Evolutionary conservation across 768 basidiomycete species (phyloP), one percentile per base, ranked within the genome.

Genomic region (Agaricus sinodeliciosus): DNA sequence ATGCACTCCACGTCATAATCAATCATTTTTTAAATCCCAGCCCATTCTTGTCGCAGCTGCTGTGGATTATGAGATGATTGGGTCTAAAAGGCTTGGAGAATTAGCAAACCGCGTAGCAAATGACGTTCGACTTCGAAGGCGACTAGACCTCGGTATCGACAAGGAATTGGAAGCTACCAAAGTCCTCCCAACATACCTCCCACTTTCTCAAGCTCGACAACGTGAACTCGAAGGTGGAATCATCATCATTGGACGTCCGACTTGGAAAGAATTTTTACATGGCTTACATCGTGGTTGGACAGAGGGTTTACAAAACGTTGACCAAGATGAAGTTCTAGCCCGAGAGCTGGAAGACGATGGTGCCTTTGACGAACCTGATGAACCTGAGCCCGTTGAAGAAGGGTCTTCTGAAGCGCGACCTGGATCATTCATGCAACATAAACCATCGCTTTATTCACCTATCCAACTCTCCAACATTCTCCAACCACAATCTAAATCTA

Each of bases 21-120:
- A 13, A 54, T 52, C 34, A 22, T 55, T 48, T 34, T 47, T 40
- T 42, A n/a, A n/a, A 43, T 48, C 53, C 12, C 62, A 99, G 96
- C 96, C 96, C 8, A 80, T 95, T 51, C 76, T 99, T 4, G 89
- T 94, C 34, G 94, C 95, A 4, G 93, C 94, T 2, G 96, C 93
- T 0, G 73, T 97, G 34, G 96, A 99, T 75, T 99, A 90, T 67
- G 84, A 87, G 35, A 79, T 94, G 67, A 70, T 92, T 43, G 74
- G 79, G 12, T 89, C 91, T 19, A 88, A 88, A 62, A 77, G 85
- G 54, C 84, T 90, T 58, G 94, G 96, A 4, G 93, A 94, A 58
- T 76, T 97, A 41, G 80, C 87, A n/a, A 75, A 79, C 19, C 81
- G 79, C 27, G 75, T 96, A 15, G 80, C 87, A 11, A 80, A 92